These are phyloP conservation scores for Laburnicola sp. DNA, from an alignment of 2,329 filamentous ascomycete species.

Conservation along the genomic window DNA sequence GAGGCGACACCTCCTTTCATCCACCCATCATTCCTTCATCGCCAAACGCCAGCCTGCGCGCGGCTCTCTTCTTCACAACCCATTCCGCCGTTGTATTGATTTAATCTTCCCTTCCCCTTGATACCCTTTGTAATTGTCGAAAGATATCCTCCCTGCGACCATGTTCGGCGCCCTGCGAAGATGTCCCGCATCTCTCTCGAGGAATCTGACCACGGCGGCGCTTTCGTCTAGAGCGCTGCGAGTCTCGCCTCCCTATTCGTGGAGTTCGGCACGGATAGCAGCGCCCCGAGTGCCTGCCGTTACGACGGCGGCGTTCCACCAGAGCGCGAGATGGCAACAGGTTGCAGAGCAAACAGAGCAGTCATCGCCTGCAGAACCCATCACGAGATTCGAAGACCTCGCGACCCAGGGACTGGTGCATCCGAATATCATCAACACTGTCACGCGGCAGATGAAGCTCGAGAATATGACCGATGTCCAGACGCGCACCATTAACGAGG, in stretches of 20 bases:
- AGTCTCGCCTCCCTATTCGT: constrained; percentile 23
- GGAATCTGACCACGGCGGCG: constrained; percentile 30
- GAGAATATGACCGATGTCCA: constrained; percentile 93
- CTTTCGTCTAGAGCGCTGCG: constrained; percentile 33
- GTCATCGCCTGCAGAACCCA: constrained; percentile 24
- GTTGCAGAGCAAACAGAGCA: constrained; percentile 31
- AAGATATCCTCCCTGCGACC: constrained; percentile 27
- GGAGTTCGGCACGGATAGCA: constrained; percentile 24
- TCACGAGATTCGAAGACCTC: constrained; percentile 52
- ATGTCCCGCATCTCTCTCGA: constrained; percentile 45
- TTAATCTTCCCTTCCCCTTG: constrained; percentile 13
- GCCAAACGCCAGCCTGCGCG: constrained; percentile 17
- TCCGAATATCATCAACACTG: constrained; percentile 64
- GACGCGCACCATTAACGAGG: constrained; percentile 76
- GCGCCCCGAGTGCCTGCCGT: constrained; percentile 24
- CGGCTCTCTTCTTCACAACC: constrained; percentile 13
- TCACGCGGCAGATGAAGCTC: constrained; percentile 74
- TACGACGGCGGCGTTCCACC: constrained; percentile 43
- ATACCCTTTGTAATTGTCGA: constrained; percentile 23
- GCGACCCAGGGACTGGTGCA: constrained; percentile 59
- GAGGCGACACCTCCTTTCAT: constrained; percentile 19
- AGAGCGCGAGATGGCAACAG: constrained; percentile 45
- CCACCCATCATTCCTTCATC: constrained; percentile 19
- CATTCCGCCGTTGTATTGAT: constrained; percentile 13
- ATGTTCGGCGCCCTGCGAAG: constrained; percentile 50